Conservation (phyloP, 345 rosid genomes). For the Noccaea caerulescens region DNA sequence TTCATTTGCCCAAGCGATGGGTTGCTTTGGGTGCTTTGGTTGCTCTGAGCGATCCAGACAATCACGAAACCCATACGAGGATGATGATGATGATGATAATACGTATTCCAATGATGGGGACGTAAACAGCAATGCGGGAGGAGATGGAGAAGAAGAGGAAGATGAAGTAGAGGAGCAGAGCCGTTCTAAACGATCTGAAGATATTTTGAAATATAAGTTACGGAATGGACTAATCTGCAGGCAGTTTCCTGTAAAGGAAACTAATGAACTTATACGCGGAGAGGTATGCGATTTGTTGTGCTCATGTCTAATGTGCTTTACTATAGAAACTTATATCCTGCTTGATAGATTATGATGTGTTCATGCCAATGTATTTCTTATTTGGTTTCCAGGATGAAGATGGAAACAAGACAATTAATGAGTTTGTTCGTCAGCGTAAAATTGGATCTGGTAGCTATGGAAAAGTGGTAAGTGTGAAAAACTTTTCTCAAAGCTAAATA, state of each 20-base stretch:
- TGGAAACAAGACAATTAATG: conserved; percentile 85
- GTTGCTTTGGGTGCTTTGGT: conserved; percentile 77
- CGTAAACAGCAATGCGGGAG: conserved; percentile 51
- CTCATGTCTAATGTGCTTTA: not conserved
- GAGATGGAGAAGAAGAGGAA: conserved; percentile 25
- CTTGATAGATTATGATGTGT: not conserved
- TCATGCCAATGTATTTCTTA: conserved; percentile 3
- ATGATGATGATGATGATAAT: conserved; percentile 44
- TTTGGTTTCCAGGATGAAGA: conserved; percentile 73
- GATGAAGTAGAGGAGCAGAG: conserved; percentile 59
- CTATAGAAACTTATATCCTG: not conserved
- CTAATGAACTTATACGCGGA: conserved; percentile 69
- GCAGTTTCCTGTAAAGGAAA: conserved; percentile 88
- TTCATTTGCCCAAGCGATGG: conserved; percentile 46
- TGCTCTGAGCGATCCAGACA: conserved; percentile 61
- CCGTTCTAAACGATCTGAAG: conserved; percentile 64
- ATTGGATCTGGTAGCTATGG: conserved; percentile 99
- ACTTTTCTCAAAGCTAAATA: not conserved
- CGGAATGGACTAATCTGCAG: conserved; percentile 81
- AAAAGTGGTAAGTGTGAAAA: conserved; percentile 77
- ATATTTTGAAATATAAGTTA: conserved; percentile 67
- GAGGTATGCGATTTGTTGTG: conserved; percentile 55
- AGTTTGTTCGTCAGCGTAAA: conserved; percentile 75
- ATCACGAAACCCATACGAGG: conserved; percentile 44
- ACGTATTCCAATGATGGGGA: conserved; percentile 60